Base-by-base conservation (phyloP, 306 rosid genomes). In the Urtica urens region DNA sequence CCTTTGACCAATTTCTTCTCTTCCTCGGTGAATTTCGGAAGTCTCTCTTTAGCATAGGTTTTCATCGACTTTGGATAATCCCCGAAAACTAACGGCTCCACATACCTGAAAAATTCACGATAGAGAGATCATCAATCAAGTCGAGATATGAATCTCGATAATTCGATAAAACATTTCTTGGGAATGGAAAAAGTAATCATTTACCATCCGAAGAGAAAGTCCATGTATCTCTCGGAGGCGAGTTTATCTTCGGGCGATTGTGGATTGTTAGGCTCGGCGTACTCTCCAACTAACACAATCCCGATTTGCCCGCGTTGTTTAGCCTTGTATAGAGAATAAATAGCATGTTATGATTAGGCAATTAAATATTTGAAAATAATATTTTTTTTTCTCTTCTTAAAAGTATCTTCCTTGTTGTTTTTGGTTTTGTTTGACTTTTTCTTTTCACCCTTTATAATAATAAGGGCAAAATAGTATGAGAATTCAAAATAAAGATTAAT, bases 281-380 rank as follows among this genome's bases (percentile, higher is more conserved):
- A 38, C 37, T 50, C 48, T 7, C 58, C 42, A 21, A 35, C 55
- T 3, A 58, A 23, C 20, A 34, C 64, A 2, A 75, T 3, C 47
- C 81, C 81, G 12, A 70, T 51, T 60, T 75, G 59, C 34, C 81
- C 74, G 5, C 63, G 46, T 66, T 75, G 77, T 27, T 22, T 28
- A 38, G 38, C 68, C 77, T 73, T 25, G 19, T 43, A 28, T 4
- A 28, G 10, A 28, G 10, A 28, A 28, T 28, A n/a, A n/a, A n/a
- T n/a, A n/a, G n/a, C n/a, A n/a, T n/a, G n/a, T n/a, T n/a, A n/a
- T n/a, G n/a, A n/a, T n/a, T n/a, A n/a, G n/a, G n/a, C n/a, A n/a
- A n/a, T n/a, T n/a, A n/a, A n/a, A n/a, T n/a, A n/a, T n/a, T n/a
- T n/a, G n/a, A n/a, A n/a, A n/a, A n/a, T n/a, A n/a, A n/a, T n/a